Conservation (phyloP, 2,329 filamentous ascomycete genomes). For the Diplodia corticola region DNA sequence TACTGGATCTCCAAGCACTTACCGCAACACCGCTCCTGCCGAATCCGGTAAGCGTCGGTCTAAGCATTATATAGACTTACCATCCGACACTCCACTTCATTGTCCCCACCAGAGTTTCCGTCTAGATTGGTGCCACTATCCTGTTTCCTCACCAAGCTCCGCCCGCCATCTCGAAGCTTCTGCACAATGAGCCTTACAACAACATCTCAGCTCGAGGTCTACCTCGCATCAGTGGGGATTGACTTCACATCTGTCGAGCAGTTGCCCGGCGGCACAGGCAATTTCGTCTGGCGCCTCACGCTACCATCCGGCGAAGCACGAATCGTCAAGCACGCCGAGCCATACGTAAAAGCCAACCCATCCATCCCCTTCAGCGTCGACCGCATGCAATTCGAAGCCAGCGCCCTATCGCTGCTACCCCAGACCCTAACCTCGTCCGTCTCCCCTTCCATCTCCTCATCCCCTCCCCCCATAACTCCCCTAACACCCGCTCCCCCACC, state of each 20-base stretch:
- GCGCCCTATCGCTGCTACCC: constrained; percentile 15
- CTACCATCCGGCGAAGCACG: constrained; percentile 19
- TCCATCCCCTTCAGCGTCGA: constrained; percentile 31
- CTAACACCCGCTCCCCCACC: not conserved
- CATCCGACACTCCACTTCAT: not conserved
- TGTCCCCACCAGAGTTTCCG: not conserved
- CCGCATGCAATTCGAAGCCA: constrained; percentile 41
- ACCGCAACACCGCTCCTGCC: not conserved
- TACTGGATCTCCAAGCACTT: not conserved
- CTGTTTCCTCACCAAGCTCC: not conserved
- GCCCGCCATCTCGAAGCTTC: not conserved
- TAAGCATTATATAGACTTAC: not conserved
- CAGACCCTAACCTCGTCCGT: not conserved
- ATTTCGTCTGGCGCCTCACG: constrained; percentile 38
- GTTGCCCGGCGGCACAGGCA: constrained; percentile 38
- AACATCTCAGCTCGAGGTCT: not conserved
- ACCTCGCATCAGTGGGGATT: not conserved
- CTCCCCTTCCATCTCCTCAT: too few species aligned
- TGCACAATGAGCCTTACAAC: constrained; percentile 7
- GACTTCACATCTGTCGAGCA: constrained; percentile 24
- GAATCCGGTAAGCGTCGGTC: not conserved
- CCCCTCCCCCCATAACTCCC: not conserved
- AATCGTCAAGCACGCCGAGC: constrained; percentile 41
- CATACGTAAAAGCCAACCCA: constrained; percentile 31
- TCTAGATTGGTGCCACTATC: not conserved